Evolutionary conservation across 306 rosid genomes (phyloP).

Genomic region (Luffa acutangula): DNA sequence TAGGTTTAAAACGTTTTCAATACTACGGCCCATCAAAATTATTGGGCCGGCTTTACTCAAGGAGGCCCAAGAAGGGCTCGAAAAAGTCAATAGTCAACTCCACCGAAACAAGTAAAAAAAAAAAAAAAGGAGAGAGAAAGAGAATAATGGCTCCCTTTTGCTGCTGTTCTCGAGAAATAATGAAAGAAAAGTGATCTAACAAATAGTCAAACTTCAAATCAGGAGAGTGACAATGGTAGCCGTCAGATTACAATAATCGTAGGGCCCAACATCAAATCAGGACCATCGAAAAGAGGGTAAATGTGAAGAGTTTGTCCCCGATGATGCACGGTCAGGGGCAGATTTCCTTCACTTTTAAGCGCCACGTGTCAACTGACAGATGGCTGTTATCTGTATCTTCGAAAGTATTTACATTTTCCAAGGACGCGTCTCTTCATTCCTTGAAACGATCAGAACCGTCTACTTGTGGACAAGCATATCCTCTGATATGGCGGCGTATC

Average conservation of each 20-base stretch:
- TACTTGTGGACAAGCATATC: constrained; percentile 8
- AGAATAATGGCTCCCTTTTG: background rate
- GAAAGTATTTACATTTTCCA: constrained; percentile 4
- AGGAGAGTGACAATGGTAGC: background rate
- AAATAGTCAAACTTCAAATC: constrained; percentile 10
- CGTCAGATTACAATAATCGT: background rate
- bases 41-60: background rate
- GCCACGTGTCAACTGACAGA: background rate
- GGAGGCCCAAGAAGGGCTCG: background rate
- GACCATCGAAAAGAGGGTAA: background rate
- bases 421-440: constrained; percentile 8
- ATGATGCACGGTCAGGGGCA: background rate
- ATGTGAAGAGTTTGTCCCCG: background rate
- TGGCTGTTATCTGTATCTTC: background rate
- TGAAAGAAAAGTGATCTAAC: background rate
- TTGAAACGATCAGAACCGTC: constrained; percentile 10
- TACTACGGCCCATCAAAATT: background rate
- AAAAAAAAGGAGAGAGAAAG: background rate
- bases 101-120: background rate
- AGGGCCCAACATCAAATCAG: constrained; percentile 7
- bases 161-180: background rate
- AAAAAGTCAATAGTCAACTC: background rate
- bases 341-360: background rate
- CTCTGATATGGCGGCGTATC: constrained; percentile 11
- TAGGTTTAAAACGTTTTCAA: background rate